These are phyloP conservation scores for Amanita subjunquillea DNA, from an alignment of 768 basidiomycete species.

Conservation along the genomic window DNA sequence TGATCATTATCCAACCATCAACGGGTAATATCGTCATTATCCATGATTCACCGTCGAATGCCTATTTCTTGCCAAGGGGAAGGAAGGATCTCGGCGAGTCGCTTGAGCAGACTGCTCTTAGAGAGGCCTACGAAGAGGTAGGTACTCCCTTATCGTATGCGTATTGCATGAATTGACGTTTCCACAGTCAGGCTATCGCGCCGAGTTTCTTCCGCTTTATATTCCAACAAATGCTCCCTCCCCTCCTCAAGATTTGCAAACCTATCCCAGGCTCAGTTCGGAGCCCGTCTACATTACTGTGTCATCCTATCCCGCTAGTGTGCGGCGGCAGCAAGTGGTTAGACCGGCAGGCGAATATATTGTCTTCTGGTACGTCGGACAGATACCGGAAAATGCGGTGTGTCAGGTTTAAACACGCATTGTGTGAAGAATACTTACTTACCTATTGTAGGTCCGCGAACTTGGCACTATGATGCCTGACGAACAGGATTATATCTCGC, in stretches of 20 bases:
- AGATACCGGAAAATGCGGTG: conserved; percentile 43
- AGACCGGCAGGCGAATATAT: conserved; percentile 39
- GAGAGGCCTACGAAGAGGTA: conserved; percentile 65
- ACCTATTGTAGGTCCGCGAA: conserved; percentile 27
- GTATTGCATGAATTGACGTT: background rate
- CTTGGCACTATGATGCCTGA: conserved; percentile 47
- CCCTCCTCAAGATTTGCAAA: conserved; percentile 16
- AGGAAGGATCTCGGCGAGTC: conserved; percentile 60
- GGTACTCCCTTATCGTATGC: background rate
- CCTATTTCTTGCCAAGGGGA: conserved; percentile 57
- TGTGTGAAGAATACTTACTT: background rate
- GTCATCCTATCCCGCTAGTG: conserved; percentile 14
- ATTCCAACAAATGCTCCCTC: conserved; percentile 30
- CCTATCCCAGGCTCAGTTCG: conserved; percentile 13
- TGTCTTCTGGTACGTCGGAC: conserved; percentile 44
- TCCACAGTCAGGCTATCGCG: conserved; percentile 38
- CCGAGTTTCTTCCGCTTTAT: conserved; percentile 34
- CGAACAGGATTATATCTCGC: conserved; percentile 36
- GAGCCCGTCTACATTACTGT: conserved; percentile 38
- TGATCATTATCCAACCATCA: conserved; percentile 53
- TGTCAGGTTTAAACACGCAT: conserved; percentile 11
- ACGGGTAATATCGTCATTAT: conserved; percentile 45
- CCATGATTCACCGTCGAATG: conserved; percentile 22
- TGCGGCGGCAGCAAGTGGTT: conserved; percentile 3
- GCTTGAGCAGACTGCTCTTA: conserved; percentile 44